phyloP scores from a whole-genome alignment of 2,329 filamentous ascomycete genomes.

The Neonectria ditissima region DNA sequence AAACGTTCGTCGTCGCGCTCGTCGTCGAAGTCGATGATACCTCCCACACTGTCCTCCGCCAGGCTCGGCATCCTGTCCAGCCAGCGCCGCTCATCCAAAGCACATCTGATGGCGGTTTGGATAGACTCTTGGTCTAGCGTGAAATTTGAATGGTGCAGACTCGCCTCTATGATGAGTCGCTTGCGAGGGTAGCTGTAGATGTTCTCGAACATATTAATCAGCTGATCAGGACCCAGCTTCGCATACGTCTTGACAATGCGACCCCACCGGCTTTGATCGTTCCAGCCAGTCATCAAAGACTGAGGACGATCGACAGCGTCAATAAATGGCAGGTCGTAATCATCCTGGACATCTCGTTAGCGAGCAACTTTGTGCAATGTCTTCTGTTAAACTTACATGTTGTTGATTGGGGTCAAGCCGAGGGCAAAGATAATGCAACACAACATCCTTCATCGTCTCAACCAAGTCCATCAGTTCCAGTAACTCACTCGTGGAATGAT shows the following conservation, averaged over 20 bases:
- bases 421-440: constrained; percentile 60
- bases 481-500: constrained; percentile 57
- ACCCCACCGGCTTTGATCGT: constrained; percentile 52
- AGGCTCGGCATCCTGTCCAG: constrained; percentile 47
- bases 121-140: constrained; percentile 60
- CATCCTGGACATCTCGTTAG: constrained; percentile 33
- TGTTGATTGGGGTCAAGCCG: constrained; percentile 54
- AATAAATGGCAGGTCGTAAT: constrained; percentile 37
- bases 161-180: constrained; percentile 58
- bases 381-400: constrained; percentile 46
- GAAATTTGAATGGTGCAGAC: constrained; percentile 55
- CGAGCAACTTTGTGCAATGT: not conserved
- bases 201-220: constrained; percentile 62
- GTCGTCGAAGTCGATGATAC: constrained; percentile 57
- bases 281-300: constrained; percentile 51
- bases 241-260: constrained; percentile 59
- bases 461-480: constrained; percentile 60
- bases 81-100: constrained; percentile 54
- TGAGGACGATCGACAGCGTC: constrained; percentile 44
- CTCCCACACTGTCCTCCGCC: constrained; percentile 51
- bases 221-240: constrained; percentile 62
- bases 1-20: constrained; percentile 50
- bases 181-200: constrained; percentile 59
- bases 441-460: constrained; percentile 57
- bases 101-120: constrained; percentile 53